These are phyloP conservation scores for Lagenidium giganteum DNA, from an alignment of 352 stramenopile genomes.

Conservation along the genomic window DNA sequence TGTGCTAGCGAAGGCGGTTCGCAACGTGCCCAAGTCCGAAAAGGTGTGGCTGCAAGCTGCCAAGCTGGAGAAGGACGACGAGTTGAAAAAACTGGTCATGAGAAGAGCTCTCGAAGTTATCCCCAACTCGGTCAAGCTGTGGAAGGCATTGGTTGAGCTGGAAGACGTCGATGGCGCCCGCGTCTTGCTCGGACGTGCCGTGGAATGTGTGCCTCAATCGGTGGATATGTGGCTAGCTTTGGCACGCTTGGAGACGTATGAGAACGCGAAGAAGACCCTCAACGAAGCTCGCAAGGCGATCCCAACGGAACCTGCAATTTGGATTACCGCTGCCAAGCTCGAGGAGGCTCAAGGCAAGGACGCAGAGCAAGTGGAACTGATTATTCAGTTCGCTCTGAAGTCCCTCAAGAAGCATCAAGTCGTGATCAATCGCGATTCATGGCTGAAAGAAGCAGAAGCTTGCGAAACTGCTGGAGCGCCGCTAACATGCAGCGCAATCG, in stretches of 20 bases:
- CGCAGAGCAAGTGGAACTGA: slow-evolving; percentile 73
- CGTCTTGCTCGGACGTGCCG: slow-evolving; percentile 94
- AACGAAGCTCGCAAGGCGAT: slow-evolving; percentile 94
- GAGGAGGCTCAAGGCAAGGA: slow-evolving; percentile 97
- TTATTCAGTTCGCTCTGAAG: slow-evolving; percentile 78
- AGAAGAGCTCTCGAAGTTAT: slow-evolving; percentile 93
- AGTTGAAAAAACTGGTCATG: slow-evolving; percentile 89
- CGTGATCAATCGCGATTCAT: slow-evolving; percentile 93
- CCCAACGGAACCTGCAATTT: slow-evolving; percentile 96
- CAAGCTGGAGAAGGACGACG: slow-evolving; percentile 90
- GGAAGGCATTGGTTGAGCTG: slow-evolving; percentile 98
- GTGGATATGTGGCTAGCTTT: slow-evolving; percentile 99
- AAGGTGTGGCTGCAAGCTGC: slow-evolving; percentile 96
- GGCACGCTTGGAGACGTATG: slow-evolving; percentile 96
- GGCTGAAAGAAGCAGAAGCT: slow-evolving; percentile 96
- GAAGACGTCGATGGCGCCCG: slow-evolving; percentile 96
- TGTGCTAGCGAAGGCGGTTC: slow-evolving; percentile 94
- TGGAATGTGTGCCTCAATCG: slow-evolving; percentile 96
- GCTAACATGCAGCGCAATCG: slow-evolving; percentile 93
- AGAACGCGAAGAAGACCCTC: slow-evolving; percentile 96
- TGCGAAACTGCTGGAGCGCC: slow-evolving; percentile 89
- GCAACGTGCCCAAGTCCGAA: slow-evolving; percentile 90
- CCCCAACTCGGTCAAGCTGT: slow-evolving; percentile 96
- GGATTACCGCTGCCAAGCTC: slow-evolving; percentile 98
- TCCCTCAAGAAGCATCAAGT: slow-evolving; percentile 90